Evolutionary conservation across 345 rosid genomes (phyloP), one percentile per base, ranked within the genome.

Genomic region (Citrus australasica): DNA sequence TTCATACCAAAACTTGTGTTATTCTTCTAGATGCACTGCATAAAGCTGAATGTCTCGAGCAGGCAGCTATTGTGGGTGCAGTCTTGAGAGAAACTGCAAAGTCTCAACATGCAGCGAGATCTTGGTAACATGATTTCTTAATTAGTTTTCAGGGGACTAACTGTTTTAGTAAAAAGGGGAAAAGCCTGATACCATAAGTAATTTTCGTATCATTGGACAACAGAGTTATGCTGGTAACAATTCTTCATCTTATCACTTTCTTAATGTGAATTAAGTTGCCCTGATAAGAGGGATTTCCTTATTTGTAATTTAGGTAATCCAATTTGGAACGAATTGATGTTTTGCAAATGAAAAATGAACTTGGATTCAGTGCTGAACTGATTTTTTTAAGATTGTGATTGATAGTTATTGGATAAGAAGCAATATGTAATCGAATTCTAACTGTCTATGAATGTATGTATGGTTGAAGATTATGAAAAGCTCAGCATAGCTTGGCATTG

Each of bases 61-160:
- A 94, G 84, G 98, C 99, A 79, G 95, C 92, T 62, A 89, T 96
- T 51, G 98, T 94, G 9, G 97, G 99, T 68, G 95, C 91, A 69
- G 97, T 96, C 80, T 83, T 96, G 83, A 92, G 89, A 79, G 98
- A 94, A 86, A 88, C 87, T 33, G 97, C 97, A 22, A 92, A 92
- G 82, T 89, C 99, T 66, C 89, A 90, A 61, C 99, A 92, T 87
- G 95, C 97, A 85, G 87, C 94, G 14, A 88, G 86, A 82, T 86
- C 88, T 82, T 87, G 97, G 94, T 91, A 86, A 87, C 79, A 21
- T n/a, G n/a, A 10, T 35, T 61, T 65, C 60, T 75, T 42, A 75
- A 27, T 65, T 48, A 5, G 56, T 63, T 77, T 7, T 19, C 5
- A 42, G 42, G 13, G 33, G 60, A 42, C 71, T 55, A 21, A 16